Evolutionary conservation across 768 basidiomycete species (phyloP).

Genomic region (Dictyophora rubrovolvata): DNA sequence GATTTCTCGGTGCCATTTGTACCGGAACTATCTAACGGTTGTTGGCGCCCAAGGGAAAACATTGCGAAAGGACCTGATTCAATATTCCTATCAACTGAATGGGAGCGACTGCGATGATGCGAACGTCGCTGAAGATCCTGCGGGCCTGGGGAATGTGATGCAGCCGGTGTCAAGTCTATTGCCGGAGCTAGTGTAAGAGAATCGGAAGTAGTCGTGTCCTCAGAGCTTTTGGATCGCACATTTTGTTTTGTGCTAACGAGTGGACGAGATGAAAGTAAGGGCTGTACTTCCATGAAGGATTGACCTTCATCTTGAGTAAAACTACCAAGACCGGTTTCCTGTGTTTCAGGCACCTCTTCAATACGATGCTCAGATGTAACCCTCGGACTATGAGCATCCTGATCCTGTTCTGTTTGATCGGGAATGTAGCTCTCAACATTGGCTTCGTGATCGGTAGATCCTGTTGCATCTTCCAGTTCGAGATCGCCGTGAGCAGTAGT

Average conservation of each 20-base stretch:
- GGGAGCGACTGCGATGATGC: background rate
- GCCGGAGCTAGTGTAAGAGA: background rate
- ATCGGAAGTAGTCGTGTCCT: background rate
- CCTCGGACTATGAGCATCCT: background rate
- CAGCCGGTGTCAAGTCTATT: slow-evolving; percentile 4
- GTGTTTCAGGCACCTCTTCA: background rate
- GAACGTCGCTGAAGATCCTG: background rate
- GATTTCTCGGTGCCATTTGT: background rate
- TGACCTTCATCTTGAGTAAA: background rate
- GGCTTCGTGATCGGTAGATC: background rate
- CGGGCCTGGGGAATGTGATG: slow-evolving; percentile 7
- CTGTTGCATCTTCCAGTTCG: background rate
- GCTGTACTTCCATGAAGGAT: background rate
- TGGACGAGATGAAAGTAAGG: background rate
- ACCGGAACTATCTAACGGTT: background rate
- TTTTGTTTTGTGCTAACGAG: background rate
- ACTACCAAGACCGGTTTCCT: background rate
- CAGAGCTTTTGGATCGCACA: background rate
- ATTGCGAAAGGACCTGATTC: background rate
- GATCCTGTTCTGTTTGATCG: background rate
- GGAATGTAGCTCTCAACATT: background rate
- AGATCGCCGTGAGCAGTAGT: background rate
- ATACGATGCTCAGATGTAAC: background rate
- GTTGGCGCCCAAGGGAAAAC: background rate
- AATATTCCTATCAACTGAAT: background rate